Base-by-base conservation (phyloP, 139 green algal genomes). In the Zygnema cylindricum region DNA sequence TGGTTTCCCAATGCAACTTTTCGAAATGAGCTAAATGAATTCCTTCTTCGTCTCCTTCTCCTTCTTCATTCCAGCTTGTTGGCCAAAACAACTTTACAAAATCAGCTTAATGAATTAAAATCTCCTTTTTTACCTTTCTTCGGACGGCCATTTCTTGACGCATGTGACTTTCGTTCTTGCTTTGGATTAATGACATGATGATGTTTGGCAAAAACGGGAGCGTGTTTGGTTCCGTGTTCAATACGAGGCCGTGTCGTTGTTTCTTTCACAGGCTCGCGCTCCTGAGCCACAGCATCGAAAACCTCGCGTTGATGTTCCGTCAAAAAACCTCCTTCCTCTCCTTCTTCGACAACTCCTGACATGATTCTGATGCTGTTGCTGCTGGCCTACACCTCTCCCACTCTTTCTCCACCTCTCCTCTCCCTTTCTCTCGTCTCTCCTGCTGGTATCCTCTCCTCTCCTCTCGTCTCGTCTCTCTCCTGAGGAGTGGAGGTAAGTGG, bases 211-310 rank as follows among this genome's bases (percentile, higher is more conserved):
- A 32, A 43, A 36, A 76, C 35, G 35, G 83, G 69, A 49, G 57
- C 35, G 32, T 84, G 69, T 69, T 88, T 88, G 1, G 83, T 88
- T 35, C 63, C 83, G 57, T 88, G 83, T 69, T 88, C 83, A 36
- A 84, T 55, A 35, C 38, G 63, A 39, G 83, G 83, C 32, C 83
- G 33, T 33, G 63, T 69, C 33, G 69, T 88, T 21, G 55, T 3
- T 57, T 84, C 83, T 55, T 87, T 87, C 22, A 39, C 43, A 55
- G 33, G 39, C 57, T 86, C 43, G 36, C 43, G 43, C 23, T 77
- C 81, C 43, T 86, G 57, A n/a, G 55, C 35, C 43, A 69, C 81
- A n/a, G 81, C 81, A 55, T 33, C 35, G 30, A 86, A 40, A n/a
- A 86, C 81, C 81, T 79, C 76, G 22, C 81, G 41, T 54, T 86